phyloP scores from a whole-genome alignment of 192 early-diverging fungal genomes.

The Coemansia sp. region DNA sequence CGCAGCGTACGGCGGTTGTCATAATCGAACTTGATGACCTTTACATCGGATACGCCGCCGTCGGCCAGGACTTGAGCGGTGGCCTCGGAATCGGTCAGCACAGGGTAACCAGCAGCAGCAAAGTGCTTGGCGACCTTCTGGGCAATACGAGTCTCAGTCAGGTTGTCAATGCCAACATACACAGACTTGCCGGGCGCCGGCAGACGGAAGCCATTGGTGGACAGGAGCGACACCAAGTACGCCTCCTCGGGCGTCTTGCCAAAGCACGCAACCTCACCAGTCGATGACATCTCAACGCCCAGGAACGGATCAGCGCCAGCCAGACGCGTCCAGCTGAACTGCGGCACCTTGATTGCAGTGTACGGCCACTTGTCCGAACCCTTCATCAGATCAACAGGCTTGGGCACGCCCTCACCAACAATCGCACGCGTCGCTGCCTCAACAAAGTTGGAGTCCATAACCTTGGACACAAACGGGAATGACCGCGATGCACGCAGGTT shows the following conservation, averaged over 20 bases:
- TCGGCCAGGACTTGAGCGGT: slow-evolving; percentile 57
- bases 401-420: slow-evolving; percentile 61
- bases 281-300: slow-evolving; percentile 98
- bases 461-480: slow-evolving; percentile 98
- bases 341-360: slow-evolving; percentile 91
- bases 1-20: slow-evolving; percentile 60
- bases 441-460: slow-evolving; percentile 88
- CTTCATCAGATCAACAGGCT: slow-evolving; percentile 56
- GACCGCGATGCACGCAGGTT: slow-evolving; percentile 97
- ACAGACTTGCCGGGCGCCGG: slow-evolving; percentile 63
- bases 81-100: slow-evolving; percentile 66
- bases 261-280: slow-evolving; percentile 98
- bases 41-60: slow-evolving; percentile 31
- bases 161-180: slow-evolving; percentile 72
- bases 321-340: slow-evolving; percentile 95
- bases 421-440: slow-evolving; percentile 86
- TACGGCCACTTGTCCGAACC: slow-evolving; percentile 56
- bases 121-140: slow-evolving; percentile 66
- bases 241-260: slow-evolving; percentile 88
- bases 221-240: slow-evolving; percentile 74
- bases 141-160: slow-evolving; percentile 71
- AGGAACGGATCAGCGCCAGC: slow-evolving; percentile 95
- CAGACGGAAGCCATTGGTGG: slow-evolving; percentile 90
- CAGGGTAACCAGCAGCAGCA: slow-evolving; percentile 60
- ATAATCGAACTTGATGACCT: slow-evolving; percentile 56